Conservation (phyloP, 768 basidiomycete genomes). For the Tephrocybe sp. region DNA sequence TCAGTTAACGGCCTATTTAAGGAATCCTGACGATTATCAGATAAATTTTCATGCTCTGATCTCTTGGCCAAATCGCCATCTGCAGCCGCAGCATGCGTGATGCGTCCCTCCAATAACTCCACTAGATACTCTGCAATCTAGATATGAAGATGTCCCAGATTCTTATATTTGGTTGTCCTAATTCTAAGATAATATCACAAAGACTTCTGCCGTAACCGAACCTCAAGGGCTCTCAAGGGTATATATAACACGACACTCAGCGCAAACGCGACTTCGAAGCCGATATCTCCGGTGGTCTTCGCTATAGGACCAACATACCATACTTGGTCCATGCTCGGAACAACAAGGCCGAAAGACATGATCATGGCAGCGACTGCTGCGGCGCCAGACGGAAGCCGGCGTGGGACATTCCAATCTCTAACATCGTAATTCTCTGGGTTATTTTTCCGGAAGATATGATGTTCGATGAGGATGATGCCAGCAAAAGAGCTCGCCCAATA, state of each 20-base stretch:
- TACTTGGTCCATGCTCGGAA: constrained; percentile 71
- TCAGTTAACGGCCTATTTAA: not conserved
- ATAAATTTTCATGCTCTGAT: constrained; percentile 12
- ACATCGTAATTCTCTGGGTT: constrained; percentile 52
- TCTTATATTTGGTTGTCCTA: not conserved
- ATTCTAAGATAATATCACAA: constrained; percentile 1
- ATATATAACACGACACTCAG: constrained; percentile 53
- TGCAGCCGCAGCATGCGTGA: not conserved
- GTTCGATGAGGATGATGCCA: constrained; percentile 65
- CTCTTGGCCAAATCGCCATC: not conserved
- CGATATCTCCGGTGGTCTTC: constrained; percentile 67
- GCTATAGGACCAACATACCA: constrained; percentile 81
- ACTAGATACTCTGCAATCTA: too few species aligned
- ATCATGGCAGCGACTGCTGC: constrained; percentile 58
- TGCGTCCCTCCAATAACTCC: too few species aligned
- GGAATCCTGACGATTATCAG: constrained; percentile 12
- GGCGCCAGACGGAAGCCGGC: constrained; percentile 60
- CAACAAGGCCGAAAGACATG: constrained; percentile 52
- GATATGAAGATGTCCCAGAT: too few species aligned
- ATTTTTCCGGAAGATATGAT: constrained; percentile 60
- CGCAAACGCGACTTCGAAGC: constrained; percentile 72
- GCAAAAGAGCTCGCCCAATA: constrained; percentile 66
- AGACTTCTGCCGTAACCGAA: constrained; percentile 22
- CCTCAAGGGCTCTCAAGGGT: constrained; percentile 51
- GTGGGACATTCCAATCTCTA: constrained; percentile 53